Conservation (phyloP, 352 stramenopile species). For the Globisporangium acanthophoron region DNA sequence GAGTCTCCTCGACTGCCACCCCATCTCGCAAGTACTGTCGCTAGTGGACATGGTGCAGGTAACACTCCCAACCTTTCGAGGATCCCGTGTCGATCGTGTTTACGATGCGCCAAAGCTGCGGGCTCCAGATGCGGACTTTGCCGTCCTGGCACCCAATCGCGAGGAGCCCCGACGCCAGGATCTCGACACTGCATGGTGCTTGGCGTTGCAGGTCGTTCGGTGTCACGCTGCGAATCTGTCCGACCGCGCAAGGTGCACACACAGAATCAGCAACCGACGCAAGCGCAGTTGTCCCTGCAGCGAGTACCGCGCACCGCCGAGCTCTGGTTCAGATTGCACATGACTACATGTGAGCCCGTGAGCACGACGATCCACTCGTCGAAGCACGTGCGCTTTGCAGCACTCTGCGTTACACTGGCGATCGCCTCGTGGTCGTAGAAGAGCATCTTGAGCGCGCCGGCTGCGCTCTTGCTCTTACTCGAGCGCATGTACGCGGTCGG, state of each 20-base stretch:
- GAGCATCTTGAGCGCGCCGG: conserved; percentile 45
- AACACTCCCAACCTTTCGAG: conserved; percentile 25
- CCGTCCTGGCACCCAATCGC: conserved; percentile 73
- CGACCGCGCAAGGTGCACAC: not conserved
- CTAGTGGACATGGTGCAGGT: too few relatives aligned
- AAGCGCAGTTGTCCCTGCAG: not conserved
- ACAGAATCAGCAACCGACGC: not conserved
- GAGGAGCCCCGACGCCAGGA: conserved; percentile 55
- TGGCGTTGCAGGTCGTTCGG: conserved; percentile 58
- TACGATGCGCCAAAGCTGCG: conserved; percentile 50
- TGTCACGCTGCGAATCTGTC: conserved; percentile 29
- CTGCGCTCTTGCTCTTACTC: conserved; percentile 29
- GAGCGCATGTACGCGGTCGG: conserved; percentile 47
- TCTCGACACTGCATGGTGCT: conserved; percentile 47
- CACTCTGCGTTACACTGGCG: conserved; percentile 29
- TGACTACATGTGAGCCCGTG: conserved; percentile 46
- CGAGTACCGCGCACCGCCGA: conserved; percentile 22
- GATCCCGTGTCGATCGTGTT: conserved; percentile 60
- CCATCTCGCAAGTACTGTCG: not conserved
- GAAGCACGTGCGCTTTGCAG: conserved; percentile 44
- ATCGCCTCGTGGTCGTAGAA: conserved; percentile 79
- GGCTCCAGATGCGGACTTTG: conserved; percentile 68
- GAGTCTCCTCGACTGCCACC: not conserved
- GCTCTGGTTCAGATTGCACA: conserved; percentile 71
- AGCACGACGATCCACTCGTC: conserved; percentile 72